Evolutionary conservation across 2,329 filamentous ascomycete species (phyloP), one percentile per base, ranked within the genome.

Genomic region (Xylaria sp.): DNA sequence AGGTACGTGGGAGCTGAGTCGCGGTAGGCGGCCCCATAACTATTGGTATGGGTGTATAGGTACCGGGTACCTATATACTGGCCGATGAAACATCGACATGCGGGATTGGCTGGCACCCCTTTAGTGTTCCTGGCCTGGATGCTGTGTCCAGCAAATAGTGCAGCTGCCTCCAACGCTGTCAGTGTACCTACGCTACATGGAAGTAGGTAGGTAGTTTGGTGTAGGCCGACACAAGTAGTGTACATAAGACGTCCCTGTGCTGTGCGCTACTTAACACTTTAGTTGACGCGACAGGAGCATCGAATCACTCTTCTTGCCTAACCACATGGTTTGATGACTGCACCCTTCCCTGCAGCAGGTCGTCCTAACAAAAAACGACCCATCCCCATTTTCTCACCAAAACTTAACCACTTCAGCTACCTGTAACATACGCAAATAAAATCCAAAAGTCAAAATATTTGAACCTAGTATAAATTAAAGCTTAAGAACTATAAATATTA

Each of bases 1-100:
- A 41, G 44, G 66, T 68, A 60, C 61, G 18, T 39, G 1, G 23
- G 13, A 34, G 15, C n/a, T 56, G 37, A 63, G 39, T 39, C 51
- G 52, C 34, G 23, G 34, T 28, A 15, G 23, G 7, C 23, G 18
- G 18, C 41, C 54, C 54, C 54, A 15, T 34, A 32, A 9, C 23
- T n/a, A 18, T 28, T 13, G 10, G 25, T 28, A 28, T 28, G 28
- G 28, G 28, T 28, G 28, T 28, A 28, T 28, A 28, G 28, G 28
- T 28, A 28, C 28, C 28, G 28, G 28, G 28, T 28, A 28, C 3
- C 28, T 28, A 28, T 3, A 28, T 28, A 28, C 28, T 54, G 51
- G 28, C 18, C 12, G 51, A 23, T 13, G 51, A 54, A n/a, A 34
- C 18, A 54, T 46, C 13, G 41, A 8, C 2, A 20, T 37, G 25